These are phyloP conservation scores for Daldinia grandis DNA, from an alignment of 495 filamentous ascomycete genomes.

Conservation along the genomic window DNA sequence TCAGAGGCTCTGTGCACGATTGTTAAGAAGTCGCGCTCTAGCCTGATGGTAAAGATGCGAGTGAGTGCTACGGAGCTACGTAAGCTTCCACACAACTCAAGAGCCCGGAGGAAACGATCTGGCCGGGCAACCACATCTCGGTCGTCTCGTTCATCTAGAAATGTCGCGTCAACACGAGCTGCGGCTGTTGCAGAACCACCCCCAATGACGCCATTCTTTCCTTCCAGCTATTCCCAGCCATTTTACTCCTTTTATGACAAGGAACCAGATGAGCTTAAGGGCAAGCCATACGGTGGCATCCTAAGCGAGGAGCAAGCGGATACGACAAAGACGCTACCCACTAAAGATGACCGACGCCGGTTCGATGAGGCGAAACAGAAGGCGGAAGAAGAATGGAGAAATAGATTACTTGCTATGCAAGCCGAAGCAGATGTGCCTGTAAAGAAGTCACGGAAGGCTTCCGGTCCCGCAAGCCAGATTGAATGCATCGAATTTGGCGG, in stretches of 20 bases:
- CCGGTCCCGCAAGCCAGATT: constrained; percentile 91
- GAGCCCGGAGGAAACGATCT: constrained; percentile 59
- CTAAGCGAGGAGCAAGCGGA: constrained; percentile 88
- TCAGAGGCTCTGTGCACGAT: constrained; percentile 36
- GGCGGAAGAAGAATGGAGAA: constrained; percentile 91
- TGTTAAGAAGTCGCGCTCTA: constrained; percentile 51
- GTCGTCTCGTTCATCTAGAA: constrained; percentile 49
- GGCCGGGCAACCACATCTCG: constrained; percentile 40
- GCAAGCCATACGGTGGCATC: constrained; percentile 96
- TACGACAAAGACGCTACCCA: constrained; percentile 85
- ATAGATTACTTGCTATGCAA: constrained; percentile 57
- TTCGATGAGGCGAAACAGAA: constrained; percentile 89
- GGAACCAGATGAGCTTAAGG: constrained; percentile 86
- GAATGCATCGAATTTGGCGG: constrained; percentile 98
- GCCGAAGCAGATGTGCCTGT: constrained; percentile 53
- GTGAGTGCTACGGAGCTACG: constrained; percentile 67
- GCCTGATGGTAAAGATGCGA: constrained; percentile 58
- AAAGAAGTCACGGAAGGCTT: constrained; percentile 69
- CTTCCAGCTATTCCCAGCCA: constrained; percentile 65
- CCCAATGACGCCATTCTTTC: constrained; percentile 61
- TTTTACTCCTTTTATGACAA: constrained; percentile 88
- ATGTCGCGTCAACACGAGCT: constrained; percentile 40
- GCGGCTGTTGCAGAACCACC: constrained; percentile 46
- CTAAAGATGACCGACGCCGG: constrained; percentile 75
- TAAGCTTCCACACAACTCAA: constrained; percentile 62